Conservation (phyloP, 768 basidiomycete species). For the Lepiota venenata region DNA sequence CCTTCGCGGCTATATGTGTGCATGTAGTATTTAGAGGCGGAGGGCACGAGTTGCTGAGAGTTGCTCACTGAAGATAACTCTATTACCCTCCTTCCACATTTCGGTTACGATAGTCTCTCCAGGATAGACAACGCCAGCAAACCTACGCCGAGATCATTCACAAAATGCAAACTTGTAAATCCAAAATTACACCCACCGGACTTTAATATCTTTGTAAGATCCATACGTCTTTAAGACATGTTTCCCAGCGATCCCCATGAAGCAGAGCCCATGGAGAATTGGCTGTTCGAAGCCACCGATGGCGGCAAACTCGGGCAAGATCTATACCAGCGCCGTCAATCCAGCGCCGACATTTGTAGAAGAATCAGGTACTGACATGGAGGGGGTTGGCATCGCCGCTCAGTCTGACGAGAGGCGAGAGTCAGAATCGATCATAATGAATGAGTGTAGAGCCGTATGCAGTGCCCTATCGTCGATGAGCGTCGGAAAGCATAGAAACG, state of each 20-base stretch:
- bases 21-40: background rate
- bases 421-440: conserved; percentile 1
- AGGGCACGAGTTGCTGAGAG: background rate
- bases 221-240: conserved; percentile 89
- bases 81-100: conserved; percentile 97
- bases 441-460: too few relatives aligned
- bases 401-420: conserved; percentile 42
- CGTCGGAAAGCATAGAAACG: background rate
- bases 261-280: conserved; percentile 86
- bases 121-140: conserved; percentile 89
- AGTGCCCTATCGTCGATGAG: too few relatives aligned
- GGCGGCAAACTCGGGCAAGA: conserved; percentile 90
- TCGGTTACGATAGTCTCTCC: conserved; percentile 94
- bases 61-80: conserved; percentile 87
- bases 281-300: conserved; percentile 95
- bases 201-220: conserved; percentile 89
- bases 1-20: conserved; percentile 65
- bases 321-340: conserved; percentile 37
- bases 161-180: background rate
- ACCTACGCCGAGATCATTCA: conserved; percentile 37
- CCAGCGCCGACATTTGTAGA: background rate
- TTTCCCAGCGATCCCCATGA: conserved; percentile 90
- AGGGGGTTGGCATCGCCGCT: conserved; percentile 93
- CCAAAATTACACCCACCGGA: conserved; percentile 50
- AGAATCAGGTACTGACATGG: conserved; percentile 50